Base-by-base conservation (phyloP, 306 rosid species). In the Geum urbanum region DNA sequence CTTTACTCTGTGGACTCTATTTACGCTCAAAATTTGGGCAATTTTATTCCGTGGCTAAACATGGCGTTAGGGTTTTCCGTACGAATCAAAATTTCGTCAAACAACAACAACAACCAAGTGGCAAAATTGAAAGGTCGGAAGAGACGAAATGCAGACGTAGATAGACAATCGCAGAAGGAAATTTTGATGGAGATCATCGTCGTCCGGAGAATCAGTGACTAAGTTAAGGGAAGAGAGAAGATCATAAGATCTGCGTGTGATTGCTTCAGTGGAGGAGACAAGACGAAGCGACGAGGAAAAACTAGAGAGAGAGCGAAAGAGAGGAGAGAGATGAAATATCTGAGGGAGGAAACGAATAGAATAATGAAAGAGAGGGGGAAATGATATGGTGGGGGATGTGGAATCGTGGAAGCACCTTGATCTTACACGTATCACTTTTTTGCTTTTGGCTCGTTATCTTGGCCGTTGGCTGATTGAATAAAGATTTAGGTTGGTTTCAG, bases 301-400 rank as follows among this genome's bases (percentile, higher is more conserved):
- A 45, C 27, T 32, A 32, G 5, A 3, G 58, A 51, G 50, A 19
- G 20, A 15, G 5, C 9, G 3, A 39, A 20, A 18, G 57, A 39
- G 49, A 14, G 45, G 75, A 22, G 66, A 27, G 51, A 47, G 57
- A 53, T 49, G n/a, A 67, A 87, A 80, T 76, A 82, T 80, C 85
- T 20, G 44, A 32, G 9, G 60, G 55, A 11, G 37, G 58, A 45
- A 10, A 51, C 0, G 62, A 73, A 48, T 72, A 53, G 77, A 77
- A 74, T 60, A 81, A 14, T 4, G 0, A 11, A 10, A 12, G 43
- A 15, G 44, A 5, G 39, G 15, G 39, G 73, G 56, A 49, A 54
- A 63, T 44, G 74, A 66, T 79, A 3, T 9, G 52, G 75, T n/a
- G 45, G 79, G 79, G 71, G 71, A 46, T 6, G 5, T n/a, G 56